Percentiles rank a stretch among this genome's conserved stretches.
Evolutionary conservation across 495 filamentous ascomycete genomes (phyloP).

Genomic region (Penicillium daleae): DNA sequence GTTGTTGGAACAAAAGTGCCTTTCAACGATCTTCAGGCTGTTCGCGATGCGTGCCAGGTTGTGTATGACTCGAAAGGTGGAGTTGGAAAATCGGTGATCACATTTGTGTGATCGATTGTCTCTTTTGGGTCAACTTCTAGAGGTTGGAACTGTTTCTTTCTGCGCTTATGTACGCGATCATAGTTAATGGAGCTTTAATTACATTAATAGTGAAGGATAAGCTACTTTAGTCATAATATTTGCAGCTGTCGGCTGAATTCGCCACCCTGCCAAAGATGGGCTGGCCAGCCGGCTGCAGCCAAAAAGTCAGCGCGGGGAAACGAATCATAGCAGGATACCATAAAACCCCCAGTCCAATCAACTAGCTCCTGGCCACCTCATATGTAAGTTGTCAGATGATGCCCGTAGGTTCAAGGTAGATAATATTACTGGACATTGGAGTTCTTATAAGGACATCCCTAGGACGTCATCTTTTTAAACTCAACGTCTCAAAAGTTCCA

Average conservation of each 20-base stretch:
- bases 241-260: background rate
- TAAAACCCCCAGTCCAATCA: background rate
- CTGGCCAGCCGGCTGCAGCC: background rate
- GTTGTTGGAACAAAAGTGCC: conserved; percentile 47
- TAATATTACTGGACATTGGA: background rate
- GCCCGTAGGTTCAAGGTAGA: background rate
- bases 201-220: background rate
- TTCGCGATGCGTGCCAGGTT: conserved; percentile 49
- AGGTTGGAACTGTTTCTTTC: background rate
- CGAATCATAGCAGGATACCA: conserved; percentile 12
- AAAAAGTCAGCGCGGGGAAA: background rate
- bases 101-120: background rate
- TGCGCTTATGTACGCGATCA: background rate
- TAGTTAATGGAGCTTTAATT: background rate
- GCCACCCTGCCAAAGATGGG: background rate
- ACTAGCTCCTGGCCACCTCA: background rate
- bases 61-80: conserved; percentile 57
- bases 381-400: conserved; percentile 6
- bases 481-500: background rate
- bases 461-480: background rate
- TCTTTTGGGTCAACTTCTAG: background rate
- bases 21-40: conserved; percentile 48
- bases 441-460: background rate
- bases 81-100: conserved; percentile 57
- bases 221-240: background rate